Evolutionary conservation across 805 yeast genomes (phyloP).

Genomic region (Cephaloascus fragrans): DNA sequence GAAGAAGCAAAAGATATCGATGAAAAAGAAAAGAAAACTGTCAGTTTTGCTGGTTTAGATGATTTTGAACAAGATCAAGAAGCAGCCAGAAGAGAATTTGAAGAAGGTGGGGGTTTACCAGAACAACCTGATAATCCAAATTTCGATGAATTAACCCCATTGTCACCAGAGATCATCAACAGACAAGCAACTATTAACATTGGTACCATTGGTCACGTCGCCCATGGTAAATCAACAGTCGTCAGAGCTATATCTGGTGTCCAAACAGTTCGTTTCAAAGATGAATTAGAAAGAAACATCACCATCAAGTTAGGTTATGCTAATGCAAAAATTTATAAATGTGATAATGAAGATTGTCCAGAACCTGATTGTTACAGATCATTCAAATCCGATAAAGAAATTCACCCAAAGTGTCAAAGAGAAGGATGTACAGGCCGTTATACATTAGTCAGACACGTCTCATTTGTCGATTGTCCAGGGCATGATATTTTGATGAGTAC

Average conservation of each 20-base stretch:
- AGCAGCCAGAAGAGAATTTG: slow-evolving; percentile 73
- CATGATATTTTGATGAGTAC: slow-evolving; percentile 99
- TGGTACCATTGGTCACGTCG: slow-evolving; percentile 96
- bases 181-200: slow-evolving; percentile 99
- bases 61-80: slow-evolving; percentile 65
- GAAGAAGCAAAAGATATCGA: slow-evolving; percentile 27
- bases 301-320: slow-evolving; percentile 98
- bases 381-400: slow-evolving; percentile 90
- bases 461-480: slow-evolving; percentile 99
- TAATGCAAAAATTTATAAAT: slow-evolving; percentile 94
- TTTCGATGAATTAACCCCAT: slow-evolving; percentile 69
- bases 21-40: slow-evolving; percentile 50
- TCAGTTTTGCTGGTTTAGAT: slow-evolving; percentile 70
- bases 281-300: slow-evolving; percentile 97
- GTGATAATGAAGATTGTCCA: slow-evolving; percentile 77
- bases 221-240: slow-evolving; percentile 91
- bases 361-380: slow-evolving; percentile 95
- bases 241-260: slow-evolving; percentile 97
- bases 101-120: slow-evolving; percentile 98
- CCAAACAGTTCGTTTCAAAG: slow-evolving; percentile 98
- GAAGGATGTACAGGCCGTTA: slow-evolving; percentile 87
- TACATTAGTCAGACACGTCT: slow-evolving; percentile 87
- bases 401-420: slow-evolving; percentile 83
- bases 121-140: slow-evolving; percentile 92
- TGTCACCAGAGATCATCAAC: slow-evolving; percentile 90